A percentile compares a stretch with the other conserved stretches of the same genome.
phyloP scores from a whole-genome alignment of 2,329 filamentous ascomycete species.

The Byssothecium circinans region DNA sequence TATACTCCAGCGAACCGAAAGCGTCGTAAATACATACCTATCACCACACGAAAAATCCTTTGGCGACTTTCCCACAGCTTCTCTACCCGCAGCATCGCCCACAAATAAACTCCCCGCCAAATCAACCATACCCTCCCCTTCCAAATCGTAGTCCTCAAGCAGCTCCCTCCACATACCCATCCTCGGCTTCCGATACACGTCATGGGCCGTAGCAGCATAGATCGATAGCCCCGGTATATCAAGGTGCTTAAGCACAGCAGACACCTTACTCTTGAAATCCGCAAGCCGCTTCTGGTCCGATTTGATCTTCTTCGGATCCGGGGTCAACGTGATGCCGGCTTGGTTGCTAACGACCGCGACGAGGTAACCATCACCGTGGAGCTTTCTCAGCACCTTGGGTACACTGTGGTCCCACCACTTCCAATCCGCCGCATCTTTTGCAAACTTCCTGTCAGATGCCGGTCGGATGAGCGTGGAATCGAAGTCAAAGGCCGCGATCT shows the following conservation, averaged over 20 bases:
- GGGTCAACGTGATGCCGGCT: conserved; percentile 74
- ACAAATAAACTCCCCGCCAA: conserved; percentile 76
- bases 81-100: conserved; percentile 72
- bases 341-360: conserved; percentile 88
- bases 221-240: conserved; percentile 71
- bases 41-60: conserved; percentile 63
- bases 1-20: conserved; percentile 3
- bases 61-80: conserved; percentile 46
- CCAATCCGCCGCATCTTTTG: conserved; percentile 75
- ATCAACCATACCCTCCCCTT: conserved; percentile 63
- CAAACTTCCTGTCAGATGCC: conserved; percentile 78
- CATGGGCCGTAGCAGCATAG: conserved; percentile 83
- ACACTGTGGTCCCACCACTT: conserved; percentile 86
- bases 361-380: conserved; percentile 72
- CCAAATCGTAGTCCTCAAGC: conserved; percentile 54
- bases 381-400: conserved; percentile 64
- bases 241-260: conserved; percentile 68
- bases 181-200: conserved; percentile 84
- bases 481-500: conserved; percentile 45
- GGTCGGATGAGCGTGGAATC: conserved; percentile 87
- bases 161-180: conserved; percentile 83
- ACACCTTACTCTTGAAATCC: conserved; percentile 82
- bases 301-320: conserved; percentile 71
- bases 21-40: conserved; percentile 46
- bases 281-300: conserved; percentile 66